Evolutionary conservation across 2,329 filamentous ascomycete genomes (phyloP), one percentile per base, ranked within the genome.

Genomic region (Pseudogymnoascus sp.): DNA sequence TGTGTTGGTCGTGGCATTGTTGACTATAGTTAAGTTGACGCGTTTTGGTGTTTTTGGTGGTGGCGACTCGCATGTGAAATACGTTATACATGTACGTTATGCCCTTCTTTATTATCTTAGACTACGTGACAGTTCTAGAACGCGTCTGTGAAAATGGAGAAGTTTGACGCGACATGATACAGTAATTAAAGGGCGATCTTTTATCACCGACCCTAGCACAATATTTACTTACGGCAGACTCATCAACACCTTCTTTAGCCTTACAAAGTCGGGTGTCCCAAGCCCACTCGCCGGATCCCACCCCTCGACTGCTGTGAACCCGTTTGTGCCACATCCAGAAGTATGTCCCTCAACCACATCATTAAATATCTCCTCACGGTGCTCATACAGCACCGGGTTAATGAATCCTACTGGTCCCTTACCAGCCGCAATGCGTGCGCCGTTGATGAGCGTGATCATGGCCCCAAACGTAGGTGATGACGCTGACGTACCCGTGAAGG

Each of bases 391-490:
- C 1, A 66, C 67, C 1, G 76, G 76, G 54, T 78, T 78, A 4
- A 77, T 68, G 45, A 77, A 78, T 0, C 77, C 77, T 2, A 78
- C 71, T 0, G 75, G 70, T 4, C 68, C 62, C 66, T 76, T 77
- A 3, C 71, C 71, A 1, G 66, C 73, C 1, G 71, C 71, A 5
- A 78, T 62, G 6, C 75, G 68, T 65, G 76, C 73, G 64, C 76
- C 76, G 25, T 78, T 78, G 60, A 77, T 73, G 1, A 74, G 67
- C 1, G 76, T 67, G 10, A 89, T 76, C 61, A 89, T 77, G 4
- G 79, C 81, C 0, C 83, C 81, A 25, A 84, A 83, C 0, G 83
- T 75, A 0, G 87, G 88, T 1, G 82, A 75, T 0, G 85, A 80
- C 5, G 71, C 69, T 6, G 67, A 70, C 1, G 71, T 72, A 7